Conservation (phyloP, 495 filamentous ascomycete genomes). For the Penicillium longicatenatum region DNA sequence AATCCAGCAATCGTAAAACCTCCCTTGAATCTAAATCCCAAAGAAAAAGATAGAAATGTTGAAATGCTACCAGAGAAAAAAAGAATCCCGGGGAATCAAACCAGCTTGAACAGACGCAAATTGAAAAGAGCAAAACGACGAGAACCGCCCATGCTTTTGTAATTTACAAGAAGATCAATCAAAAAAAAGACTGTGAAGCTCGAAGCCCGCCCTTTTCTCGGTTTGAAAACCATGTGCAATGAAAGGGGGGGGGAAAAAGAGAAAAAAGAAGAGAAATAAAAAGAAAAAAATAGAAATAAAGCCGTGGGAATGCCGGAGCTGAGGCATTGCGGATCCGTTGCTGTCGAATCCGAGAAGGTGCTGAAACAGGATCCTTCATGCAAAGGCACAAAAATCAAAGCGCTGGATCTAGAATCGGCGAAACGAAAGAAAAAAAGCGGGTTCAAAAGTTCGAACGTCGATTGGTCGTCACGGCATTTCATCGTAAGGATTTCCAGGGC, state of each 20-base stretch:
- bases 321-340: conserved; percentile 9
- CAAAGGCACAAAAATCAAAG: conserved; percentile 10
- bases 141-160: conserved; percentile 47
- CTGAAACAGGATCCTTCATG: neutral
- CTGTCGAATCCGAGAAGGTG: conserved; percentile 7
- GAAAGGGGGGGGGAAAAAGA: too few species aligned
- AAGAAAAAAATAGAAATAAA: too few species aligned
- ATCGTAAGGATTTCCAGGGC: conserved; percentile 28
- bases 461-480: conserved; percentile 40
- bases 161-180: conserved; percentile 39
- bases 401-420: conserved; percentile 27
- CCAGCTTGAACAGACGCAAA: conserved; percentile 25
- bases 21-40: conserved; percentile 30
- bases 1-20: conserved; percentile 23
- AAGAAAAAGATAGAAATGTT: conserved; percentile 12
- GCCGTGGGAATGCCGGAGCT: neutral
- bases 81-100: conserved; percentile 23
- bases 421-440: neutral
- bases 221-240: conserved; percentile 19
- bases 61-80: conserved; percentile 15
- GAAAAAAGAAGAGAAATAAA: conserved; percentile 11
- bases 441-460: conserved; percentile 12
- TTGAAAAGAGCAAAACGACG: conserved; percentile 27
- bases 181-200: conserved; percentile 12
- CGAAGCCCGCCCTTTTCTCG: conserved; percentile 21